Evolutionary conservation across 1,284 basidiomycete species (phyloP), one percentile per base, ranked within the genome.

Genomic region (Dichomitus squalens): DNA sequence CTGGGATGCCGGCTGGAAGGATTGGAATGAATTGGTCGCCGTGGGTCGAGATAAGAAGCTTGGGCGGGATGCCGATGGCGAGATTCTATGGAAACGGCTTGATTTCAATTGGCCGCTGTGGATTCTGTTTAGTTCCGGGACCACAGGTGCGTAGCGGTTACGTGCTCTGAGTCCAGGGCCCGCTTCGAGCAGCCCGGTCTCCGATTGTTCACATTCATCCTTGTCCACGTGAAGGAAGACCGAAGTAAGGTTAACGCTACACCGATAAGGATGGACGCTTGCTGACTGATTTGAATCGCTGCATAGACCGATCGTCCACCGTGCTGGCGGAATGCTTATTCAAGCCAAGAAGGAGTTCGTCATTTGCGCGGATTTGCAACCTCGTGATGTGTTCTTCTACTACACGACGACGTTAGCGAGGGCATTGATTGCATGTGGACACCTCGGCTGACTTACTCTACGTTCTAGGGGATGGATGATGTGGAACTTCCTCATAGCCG

Each of bases 101-200:
- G 78, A 82, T 34, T 95, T 95, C 73, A 86, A 95, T 72, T 83
- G 87, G 68, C 92, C 93, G 4, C 79, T 95, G 27, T 95, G 93
- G 93, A 92, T 95, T 60, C 79, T 95, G 33, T 95, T 95, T 75
- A 92, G 88, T 55, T 91, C 80, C 54, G 93, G 92, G 9, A 95
- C 93, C 8, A 95, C 93, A 40, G 92, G 92, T 76, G 64, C 66
- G 75, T 59, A 25, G 14, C 62, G 72, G 3, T 14, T n/a, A 29
- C 48, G 36, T 33, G 39, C 41, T 52, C n/a, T 39, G 53, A 34
- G 52, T 38, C 38, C 27, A 44, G 27, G 49, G 16, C 12, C 35
- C 44, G 5, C 49, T 58, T 36, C 55, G 31, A 49, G 40, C 44
- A 23, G 41, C 55, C 47, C 40, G 58, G 53, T 29, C 40, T 49